Evolutionary conservation across 2,329 filamentous ascomycete species (phyloP).

Genomic region (Claviceps africana): DNA sequence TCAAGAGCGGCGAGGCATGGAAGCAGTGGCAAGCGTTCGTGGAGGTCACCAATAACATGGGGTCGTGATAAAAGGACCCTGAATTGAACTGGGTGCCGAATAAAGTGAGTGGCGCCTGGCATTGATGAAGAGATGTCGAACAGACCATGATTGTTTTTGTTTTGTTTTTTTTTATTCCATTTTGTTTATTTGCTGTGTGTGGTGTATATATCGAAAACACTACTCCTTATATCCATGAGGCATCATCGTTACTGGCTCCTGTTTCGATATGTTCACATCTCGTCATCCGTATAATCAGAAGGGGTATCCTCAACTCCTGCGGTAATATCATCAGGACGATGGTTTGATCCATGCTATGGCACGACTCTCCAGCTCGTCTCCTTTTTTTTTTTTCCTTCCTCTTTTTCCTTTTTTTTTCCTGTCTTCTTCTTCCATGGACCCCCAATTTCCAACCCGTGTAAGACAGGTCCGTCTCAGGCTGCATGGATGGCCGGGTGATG

Average conservation of each 20-base stretch:
- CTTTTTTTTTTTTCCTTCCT: background rate
- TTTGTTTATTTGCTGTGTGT: too few relatives aligned
- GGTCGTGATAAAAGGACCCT: conserved; percentile 1
- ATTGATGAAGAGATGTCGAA: background rate
- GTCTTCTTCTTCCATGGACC: background rate
- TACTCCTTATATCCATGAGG: background rate
- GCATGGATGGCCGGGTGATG: conserved; percentile 15
- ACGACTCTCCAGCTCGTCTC: background rate
- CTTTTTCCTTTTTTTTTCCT: background rate
- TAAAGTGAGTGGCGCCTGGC: background rate
- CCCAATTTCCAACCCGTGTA: background rate
- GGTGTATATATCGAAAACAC: background rate
- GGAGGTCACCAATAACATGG: conserved; percentile 54
- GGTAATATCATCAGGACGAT: background rate
- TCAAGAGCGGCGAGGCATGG: conserved; percentile 77
- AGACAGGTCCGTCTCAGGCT: background rate
- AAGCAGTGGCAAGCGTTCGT: conserved; percentile 74
- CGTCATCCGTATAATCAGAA: background rate
- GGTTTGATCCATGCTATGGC: background rate
- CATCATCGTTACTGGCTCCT: background rate
- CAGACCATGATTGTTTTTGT: background rate
- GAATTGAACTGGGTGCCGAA: background rate
- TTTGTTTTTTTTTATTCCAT: too few relatives aligned
- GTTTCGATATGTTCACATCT: background rate
- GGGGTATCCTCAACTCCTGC: background rate